A percentile compares a stretch with the other conserved stretches of the same genome.
Evolutionary conservation across 768 basidiomycete species (phyloP).

Genomic region (Tylopilus sp.): DNA sequence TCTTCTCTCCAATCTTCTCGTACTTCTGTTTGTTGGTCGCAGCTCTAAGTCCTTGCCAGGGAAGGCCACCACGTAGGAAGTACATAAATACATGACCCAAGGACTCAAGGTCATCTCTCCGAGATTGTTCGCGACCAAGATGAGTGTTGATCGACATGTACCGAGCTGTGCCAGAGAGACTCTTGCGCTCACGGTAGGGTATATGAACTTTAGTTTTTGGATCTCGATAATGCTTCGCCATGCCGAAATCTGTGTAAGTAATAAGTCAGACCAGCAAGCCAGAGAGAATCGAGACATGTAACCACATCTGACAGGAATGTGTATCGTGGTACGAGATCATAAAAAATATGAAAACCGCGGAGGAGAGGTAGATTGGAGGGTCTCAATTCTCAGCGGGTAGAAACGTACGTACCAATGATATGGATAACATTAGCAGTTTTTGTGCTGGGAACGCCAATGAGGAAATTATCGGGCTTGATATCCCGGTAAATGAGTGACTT

Average conservation of each 20-base stretch:
- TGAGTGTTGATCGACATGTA: conserved; percentile 99
- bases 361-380: not conserved
- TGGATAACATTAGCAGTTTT: conserved; percentile 87
- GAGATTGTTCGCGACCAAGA: conserved; percentile 90
- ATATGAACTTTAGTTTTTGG: conserved; percentile 98
- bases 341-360: not conserved
- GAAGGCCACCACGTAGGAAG: conserved; percentile 92
- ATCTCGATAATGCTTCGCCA: conserved; percentile 99
- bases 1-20: conserved; percentile 99
- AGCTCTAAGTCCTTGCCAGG: conserved; percentile 97
- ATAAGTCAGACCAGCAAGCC: conserved; percentile 8
- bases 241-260: conserved; percentile 78
- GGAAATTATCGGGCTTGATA: conserved; percentile 99
- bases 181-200: conserved; percentile 98
- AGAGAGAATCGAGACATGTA: not conserved
- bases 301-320: not conserved
- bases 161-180: conserved; percentile 91
- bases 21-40: conserved; percentile 99
- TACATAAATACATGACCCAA: conserved; percentile 99
- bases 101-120: conserved; percentile 94
- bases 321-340: not conserved
- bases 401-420: conserved; percentile 66
- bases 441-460: conserved; percentile 90
- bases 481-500: conserved; percentile 98
- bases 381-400: conserved; percentile 6